Evolutionary conservation across 1,284 basidiomycete genomes (phyloP), one percentile per base, ranked within the genome.

Genomic region (Ganoderma meredithae): DNA sequence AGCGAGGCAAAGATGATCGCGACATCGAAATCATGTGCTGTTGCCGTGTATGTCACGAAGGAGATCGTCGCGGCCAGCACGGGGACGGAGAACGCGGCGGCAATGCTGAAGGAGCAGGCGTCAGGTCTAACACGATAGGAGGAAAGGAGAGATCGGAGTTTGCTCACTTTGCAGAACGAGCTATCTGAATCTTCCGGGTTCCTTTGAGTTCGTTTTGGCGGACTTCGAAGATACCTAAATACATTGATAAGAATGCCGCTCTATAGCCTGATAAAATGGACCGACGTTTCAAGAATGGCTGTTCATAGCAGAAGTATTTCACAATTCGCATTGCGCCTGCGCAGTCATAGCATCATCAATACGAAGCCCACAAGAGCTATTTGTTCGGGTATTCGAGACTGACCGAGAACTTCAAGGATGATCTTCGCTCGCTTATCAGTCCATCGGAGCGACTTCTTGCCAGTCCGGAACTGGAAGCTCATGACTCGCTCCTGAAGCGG

Each of bases 251-350:
- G 43, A 22, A 13, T 19, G 36, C 19, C 33, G 44, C 43, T 3
- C n/a, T 22, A 8, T 3, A 3, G 6, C 44, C 15, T 2, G 6
- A 25, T 0, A 0, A 40, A 44, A 27, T 36, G 8, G 17, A 77
- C 84, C 76, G 66, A 89, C 90, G 83, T 69, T 87, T 83, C 55
- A 92, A 76, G 77, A 90, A 91, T 0, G 90, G 88, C 1, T 82
- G 74, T 77, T 92, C 91, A 70, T 91, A 92, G 22, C 86, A 88
- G 77, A 94, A 93, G 74, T 91, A 91, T 77, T 94, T 94, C 72
- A 93, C 89, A 22, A 94, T 85, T 8, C 90, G 84, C 89, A 93
- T 92, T 0, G 86, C 88, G 47, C 87, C 86, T 85, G 60, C 43
- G 41, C 8, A 55, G 22, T 15, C 19, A 10, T n/a, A 47, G n/a